These are phyloP conservation scores for Vitis hybrid DNA, from an alignment of 177 flowering plant species.

Conservation along the genomic window DNA sequence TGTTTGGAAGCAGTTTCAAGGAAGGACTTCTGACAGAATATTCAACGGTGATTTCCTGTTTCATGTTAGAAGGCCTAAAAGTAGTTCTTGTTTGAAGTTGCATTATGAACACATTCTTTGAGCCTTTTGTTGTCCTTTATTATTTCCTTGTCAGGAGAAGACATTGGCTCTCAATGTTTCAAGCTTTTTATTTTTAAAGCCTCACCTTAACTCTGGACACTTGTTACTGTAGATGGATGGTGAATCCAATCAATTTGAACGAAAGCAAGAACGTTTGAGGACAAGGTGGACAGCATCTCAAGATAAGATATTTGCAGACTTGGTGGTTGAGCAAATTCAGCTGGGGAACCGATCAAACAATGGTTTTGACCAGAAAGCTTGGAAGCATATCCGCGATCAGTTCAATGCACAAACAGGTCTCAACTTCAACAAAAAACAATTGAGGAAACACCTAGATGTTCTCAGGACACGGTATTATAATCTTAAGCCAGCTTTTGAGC, in stretches of 20 bases:
- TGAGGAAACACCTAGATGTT: conserved; percentile 26
- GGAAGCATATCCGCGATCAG: conserved; percentile 19
- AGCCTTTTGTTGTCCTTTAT: too few species aligned
- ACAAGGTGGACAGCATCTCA: conserved; percentile 23
- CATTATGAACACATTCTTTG: too few species aligned
- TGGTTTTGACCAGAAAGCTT: conserved; percentile 21
- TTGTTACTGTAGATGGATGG: conserved; percentile 8
- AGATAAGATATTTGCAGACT: conserved; percentile 24
- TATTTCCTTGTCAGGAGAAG: too few species aligned
- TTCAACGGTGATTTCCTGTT: too few species aligned
- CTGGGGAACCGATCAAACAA: conserved; percentile 10
- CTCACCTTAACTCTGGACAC: too few species aligned
- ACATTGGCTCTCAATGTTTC: too few species aligned
- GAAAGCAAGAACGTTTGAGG: conserved; percentile 21
- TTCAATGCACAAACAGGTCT: conserved; percentile 23
- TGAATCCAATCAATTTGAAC: conserved; percentile 4
- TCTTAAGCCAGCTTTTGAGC: conserved; percentile 19
- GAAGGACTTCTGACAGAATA: too few species aligned
- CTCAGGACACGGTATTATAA: conserved; percentile 22
- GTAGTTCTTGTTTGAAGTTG: too few species aligned
- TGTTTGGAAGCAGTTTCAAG: too few species aligned
- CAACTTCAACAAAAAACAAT: conserved; percentile 19
- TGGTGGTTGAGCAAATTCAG: conserved; percentile 23
- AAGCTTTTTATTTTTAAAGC: too few species aligned
- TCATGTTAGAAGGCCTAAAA: too few species aligned